Conservation (phyloP, 1,284 basidiomycete genomes). For the Microbotryum intermedium region DNA sequence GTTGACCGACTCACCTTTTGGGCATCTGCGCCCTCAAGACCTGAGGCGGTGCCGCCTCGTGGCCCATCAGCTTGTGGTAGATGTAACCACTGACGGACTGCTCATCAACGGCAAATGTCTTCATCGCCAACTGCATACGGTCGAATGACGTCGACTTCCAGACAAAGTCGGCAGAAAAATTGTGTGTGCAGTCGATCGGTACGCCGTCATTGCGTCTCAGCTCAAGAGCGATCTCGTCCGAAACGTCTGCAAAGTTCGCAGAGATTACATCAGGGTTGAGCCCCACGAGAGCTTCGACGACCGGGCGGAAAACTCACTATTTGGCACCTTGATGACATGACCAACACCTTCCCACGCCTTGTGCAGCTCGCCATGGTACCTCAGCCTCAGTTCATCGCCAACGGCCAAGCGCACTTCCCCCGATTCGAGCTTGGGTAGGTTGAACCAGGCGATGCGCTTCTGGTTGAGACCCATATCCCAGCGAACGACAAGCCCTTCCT, state of each 20-base stretch:
- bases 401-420: constrained; percentile 95
- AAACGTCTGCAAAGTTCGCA: constrained; percentile 61
- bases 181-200: constrained; percentile 85
- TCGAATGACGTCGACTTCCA: constrained; percentile 99
- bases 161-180: constrained; percentile 94
- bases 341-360: constrained; percentile 95
- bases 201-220: constrained; percentile 83
- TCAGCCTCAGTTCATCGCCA: constrained; percentile 86
- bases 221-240: constrained; percentile 95
- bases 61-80: constrained; percentile 95
- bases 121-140: constrained; percentile 98
- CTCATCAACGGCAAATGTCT: constrained; percentile 97
- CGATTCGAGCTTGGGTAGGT: constrained; percentile 90
- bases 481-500: constrained; percentile 87
- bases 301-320: constrained; percentile 55
- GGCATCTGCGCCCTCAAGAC: constrained; percentile 79
- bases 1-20: constrained; percentile 48
- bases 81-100: constrained; percentile 98
- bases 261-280: background rate
- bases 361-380: constrained; percentile 79
- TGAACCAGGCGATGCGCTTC: constrained; percentile 95
- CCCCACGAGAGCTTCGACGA: constrained; percentile 29
- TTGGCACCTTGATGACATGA: constrained; percentile 98
- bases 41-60: constrained; percentile 79
- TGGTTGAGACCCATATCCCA: constrained; percentile 99